Conservation (phyloP, 2,329 filamentous ascomycete genomes). For the Tolypocladium cylindrosporum region DNA sequence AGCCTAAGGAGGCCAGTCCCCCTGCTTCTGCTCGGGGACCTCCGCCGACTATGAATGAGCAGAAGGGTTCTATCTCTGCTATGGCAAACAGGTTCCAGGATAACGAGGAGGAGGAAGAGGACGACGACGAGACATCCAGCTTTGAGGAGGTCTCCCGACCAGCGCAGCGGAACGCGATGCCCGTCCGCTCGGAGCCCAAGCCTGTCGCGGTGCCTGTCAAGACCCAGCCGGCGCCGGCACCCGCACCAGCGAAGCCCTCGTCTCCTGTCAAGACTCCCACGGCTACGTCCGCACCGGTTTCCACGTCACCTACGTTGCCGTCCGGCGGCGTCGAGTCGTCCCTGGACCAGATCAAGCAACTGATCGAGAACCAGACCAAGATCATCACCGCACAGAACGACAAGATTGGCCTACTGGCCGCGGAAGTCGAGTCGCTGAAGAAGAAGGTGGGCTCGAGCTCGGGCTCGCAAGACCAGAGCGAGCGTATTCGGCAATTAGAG, state of each 20-base stretch:
- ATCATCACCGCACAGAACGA: conserved; percentile 69
- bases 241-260: conserved; percentile 17
- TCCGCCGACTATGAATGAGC: conserved; percentile 67
- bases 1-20: conserved; percentile 46
- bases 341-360: conserved; percentile 65
- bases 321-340: conserved; percentile 46
- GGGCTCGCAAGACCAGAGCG: conserved; percentile 50
- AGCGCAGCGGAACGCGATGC: conserved; percentile 44
- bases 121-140: conserved; percentile 60
- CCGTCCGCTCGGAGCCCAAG: conserved; percentile 29
- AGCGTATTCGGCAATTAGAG: conserved; percentile 58
- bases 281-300: conserved; percentile 17
- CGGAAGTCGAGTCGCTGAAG: conserved; percentile 74
- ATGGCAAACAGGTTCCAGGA: conserved; percentile 84
- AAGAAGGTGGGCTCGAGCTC: conserved; percentile 50
- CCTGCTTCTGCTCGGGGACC: conserved; percentile 30
- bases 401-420: conserved; percentile 59
- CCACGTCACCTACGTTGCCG: conserved; percentile 16
- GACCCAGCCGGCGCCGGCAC: conserved; percentile 11
- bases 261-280: conserved; percentile 20
- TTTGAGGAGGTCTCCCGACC: conserved; percentile 83
- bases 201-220: conserved; percentile 24
- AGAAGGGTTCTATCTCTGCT: conserved; percentile 76
- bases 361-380: conserved; percentile 68
- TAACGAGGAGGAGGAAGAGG: conserved; percentile 53